Evolutionary conservation across 345 rosid genomes (phyloP), one percentile per base, ranked within the genome.

Genomic region (Lepidium africanum): DNA sequence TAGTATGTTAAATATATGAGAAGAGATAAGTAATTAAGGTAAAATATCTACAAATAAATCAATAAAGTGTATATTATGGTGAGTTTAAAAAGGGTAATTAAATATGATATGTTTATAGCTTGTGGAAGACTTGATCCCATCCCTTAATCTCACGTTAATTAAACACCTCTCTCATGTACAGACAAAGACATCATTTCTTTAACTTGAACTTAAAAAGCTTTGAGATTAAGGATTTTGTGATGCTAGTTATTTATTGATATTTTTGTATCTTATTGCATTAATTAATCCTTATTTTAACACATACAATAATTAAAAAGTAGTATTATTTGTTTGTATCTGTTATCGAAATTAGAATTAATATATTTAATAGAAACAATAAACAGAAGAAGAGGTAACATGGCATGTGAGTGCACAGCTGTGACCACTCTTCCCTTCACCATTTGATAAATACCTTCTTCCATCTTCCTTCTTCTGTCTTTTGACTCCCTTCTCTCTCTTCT

Each of bases 331-430:
- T 69, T 74, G 74, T 39, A 68, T 74, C 59, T 74, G 73, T 62
- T 46, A 68, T 67, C 63, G 23, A 68, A 74, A 66, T 19, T 72
- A 52, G 46, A 65, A 39, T 41, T 14, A 50, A 51, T 48, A 10
- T 9, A 16, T 58, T 19, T 23, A 10, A 14, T 71, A 65, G 38
- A 37, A 48, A 38, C 46, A 52, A 61, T 70, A 56, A 72, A 64
- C 56, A 68, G 73, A 63, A 57, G 65, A 73, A 71, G 79, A 60
- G 70, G 76, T 84, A 85, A 87, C 91, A 87, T 84, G 96, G 87
- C 96, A 87, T 87, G 96, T 85, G 90, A 87, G 77, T 75, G 69
- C 85, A 83, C 96, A 89, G 96, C 94, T 82, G 90, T 83, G 83
- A 73, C 86, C 85, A 76, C 84, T 84, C 78, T 62, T 47, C 53